Percentiles rank a stretch among this genome's conserved stretches.
Evolutionary conservation across 768 basidiomycete genomes (phyloP).

Genomic region (Pleurotus cornucopiae): DNA sequence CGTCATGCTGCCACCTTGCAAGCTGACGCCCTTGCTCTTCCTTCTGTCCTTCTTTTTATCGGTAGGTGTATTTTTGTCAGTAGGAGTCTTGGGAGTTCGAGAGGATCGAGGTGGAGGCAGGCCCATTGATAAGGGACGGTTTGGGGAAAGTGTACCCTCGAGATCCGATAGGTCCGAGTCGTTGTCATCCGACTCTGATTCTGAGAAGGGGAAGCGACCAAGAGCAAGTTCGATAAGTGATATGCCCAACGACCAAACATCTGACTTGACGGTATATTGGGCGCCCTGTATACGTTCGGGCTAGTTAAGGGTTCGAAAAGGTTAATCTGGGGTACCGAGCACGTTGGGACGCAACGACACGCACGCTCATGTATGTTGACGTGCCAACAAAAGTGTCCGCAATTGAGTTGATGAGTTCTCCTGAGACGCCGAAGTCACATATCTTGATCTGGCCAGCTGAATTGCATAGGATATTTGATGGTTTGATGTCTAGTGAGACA

Average conservation of each 20-base stretch:
- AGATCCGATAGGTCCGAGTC: conserved; percentile 71
- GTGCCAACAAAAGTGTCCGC: conserved; percentile 99
- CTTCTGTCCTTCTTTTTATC: conserved; percentile 76
- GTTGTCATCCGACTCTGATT: conserved; percentile 64
- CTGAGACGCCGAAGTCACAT: conserved; percentile 98
- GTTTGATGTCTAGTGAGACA: conserved; percentile 84
- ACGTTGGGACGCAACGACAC: conserved; percentile 22
- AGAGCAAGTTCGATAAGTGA: conserved; percentile 95
- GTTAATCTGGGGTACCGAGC: too few relatives aligned
- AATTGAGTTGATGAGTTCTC: conserved; percentile 97
- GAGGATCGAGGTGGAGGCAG: conserved; percentile 24
- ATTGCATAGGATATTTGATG: conserved; percentile 95
- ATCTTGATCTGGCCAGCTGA: conserved; percentile 97
- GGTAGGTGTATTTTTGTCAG: conserved; percentile 33
- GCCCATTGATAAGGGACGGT: conserved; percentile 47
- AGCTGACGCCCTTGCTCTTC: conserved; percentile 87
- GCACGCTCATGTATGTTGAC: conserved; percentile 98
- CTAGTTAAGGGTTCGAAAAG: conserved; percentile 34
- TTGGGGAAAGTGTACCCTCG: conserved; percentile 76
- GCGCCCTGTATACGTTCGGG: conserved; percentile 99
- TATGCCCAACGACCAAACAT: conserved; percentile 98
- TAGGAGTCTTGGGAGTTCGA: conserved; percentile 22
- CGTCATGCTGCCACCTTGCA: conserved; percentile 94
- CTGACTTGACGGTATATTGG: conserved; percentile 97
- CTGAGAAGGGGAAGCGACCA: conserved; percentile 95